Conservation (phyloP, 106 monocot species). For the Gastrodia elata region DNA sequence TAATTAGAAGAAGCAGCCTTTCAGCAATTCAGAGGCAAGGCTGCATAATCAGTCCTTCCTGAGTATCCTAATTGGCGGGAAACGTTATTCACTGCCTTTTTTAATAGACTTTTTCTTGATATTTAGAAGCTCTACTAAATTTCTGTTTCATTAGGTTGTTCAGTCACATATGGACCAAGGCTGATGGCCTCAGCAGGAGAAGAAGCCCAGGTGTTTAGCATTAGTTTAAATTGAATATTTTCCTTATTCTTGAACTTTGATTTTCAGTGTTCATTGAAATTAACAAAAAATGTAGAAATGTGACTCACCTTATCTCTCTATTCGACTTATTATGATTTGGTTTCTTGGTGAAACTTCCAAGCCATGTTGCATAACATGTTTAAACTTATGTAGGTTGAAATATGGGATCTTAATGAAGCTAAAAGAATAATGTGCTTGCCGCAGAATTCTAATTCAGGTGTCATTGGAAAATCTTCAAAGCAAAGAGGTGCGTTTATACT, state of each 20-base stretch:
- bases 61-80: neutral
- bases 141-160: slow-evolving; percentile 12
- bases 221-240: neutral
- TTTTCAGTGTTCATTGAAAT: neutral
- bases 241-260: neutral
- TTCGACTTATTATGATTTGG: neutral
- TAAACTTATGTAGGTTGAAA: slow-evolving; percentile 44
- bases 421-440: slow-evolving; percentile 54
- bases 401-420: slow-evolving; percentile 63
- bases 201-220: slow-evolving; percentile 48
- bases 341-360: neutral
- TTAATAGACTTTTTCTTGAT: neutral
- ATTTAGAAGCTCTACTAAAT: neutral
- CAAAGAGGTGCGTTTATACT: slow-evolving; percentile 35
- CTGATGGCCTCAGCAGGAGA: slow-evolving; percentile 79
- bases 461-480: slow-evolving; percentile 21
- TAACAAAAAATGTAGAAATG: neutral
- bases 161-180: slow-evolving; percentile 5
- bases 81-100: neutral
- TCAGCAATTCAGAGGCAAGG: neutral
- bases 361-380: neutral
- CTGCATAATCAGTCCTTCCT: neutral
- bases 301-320: neutral
- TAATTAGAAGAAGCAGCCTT: neutral
- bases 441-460: slow-evolving; percentile 15